phyloP scores from a whole-genome alignment of 129 eudicot genomes.

The Ambrosia trifida region DNA sequence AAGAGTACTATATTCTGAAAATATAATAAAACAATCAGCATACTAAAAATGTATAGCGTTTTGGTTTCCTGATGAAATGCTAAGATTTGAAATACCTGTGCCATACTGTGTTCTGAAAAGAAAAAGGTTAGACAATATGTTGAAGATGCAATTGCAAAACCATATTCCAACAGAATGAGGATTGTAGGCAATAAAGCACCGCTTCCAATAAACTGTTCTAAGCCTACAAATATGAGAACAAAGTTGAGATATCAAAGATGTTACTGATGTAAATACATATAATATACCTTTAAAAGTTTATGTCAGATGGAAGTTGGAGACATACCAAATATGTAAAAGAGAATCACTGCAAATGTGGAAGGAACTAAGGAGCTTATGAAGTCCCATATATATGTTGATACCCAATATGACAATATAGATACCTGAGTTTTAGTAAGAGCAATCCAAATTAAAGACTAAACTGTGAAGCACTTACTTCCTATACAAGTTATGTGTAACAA shows the following conservation, averaged over 20 bases:
- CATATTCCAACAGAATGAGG: slow-evolving; percentile 82
- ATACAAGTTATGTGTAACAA: slow-evolving; percentile 15
- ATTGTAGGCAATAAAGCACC: slow-evolving; percentile 66
- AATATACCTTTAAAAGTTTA: slow-evolving; percentile 16
- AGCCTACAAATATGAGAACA: slow-evolving; percentile 49
- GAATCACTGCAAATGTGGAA: slow-evolving; percentile 74
- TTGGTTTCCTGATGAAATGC: slow-evolving; percentile 10
- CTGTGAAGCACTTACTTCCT: not conserved
- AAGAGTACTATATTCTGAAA: slow-evolving; percentile 88
- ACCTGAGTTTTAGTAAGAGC: slow-evolving; percentile 66
- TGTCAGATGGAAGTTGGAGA: slow-evolving; percentile 6
- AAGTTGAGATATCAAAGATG: slow-evolving; percentile 22
- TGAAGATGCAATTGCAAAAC: slow-evolving; percentile 90
- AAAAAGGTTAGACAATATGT: slow-evolving; percentile 95
- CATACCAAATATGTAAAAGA: slow-evolving; percentile 89
- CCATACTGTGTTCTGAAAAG: slow-evolving; percentile 93
- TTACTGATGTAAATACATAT: slow-evolving; percentile 21
- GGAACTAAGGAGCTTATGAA: slow-evolving; percentile 95
- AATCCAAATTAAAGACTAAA: slow-evolving; percentile 38
- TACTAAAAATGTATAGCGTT: not conserved
- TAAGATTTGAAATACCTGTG: slow-evolving; percentile 64
- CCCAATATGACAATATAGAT: slow-evolving; percentile 86
- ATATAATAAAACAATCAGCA: slow-evolving; percentile 22
- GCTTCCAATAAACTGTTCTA: slow-evolving; percentile 85
- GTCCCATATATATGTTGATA: slow-evolving; percentile 89